Evolutionary conservation across 129 eudicot species (phyloP), one percentile per base, ranked within the genome.

Genomic region (Escallonia rubra): DNA sequence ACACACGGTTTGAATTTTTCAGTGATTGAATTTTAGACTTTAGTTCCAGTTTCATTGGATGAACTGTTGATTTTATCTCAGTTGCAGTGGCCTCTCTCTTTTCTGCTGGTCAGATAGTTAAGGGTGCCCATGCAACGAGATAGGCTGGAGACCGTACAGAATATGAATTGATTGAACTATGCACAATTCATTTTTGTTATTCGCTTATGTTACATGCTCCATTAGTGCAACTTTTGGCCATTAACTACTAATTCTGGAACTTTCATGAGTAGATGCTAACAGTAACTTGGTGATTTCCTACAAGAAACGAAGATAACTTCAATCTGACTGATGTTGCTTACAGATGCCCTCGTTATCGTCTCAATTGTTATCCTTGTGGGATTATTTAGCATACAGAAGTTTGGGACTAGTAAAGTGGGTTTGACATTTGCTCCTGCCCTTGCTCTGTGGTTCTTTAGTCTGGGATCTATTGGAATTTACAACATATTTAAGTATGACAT

Each of bases 341-440:
- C 96, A 89, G 95, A 78, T 57, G 99, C 95, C 59, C 83, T 93
- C 66, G 99, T 93, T 57, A 44, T 78, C 62, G 84, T 85, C 65
- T 93, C 99, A 0, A 72, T 84, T 23, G 64, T 86, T 63, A 93
- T 93, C 76, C 95, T 93, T 13, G 65, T 89, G 13, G 95, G 78
- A 4, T 79, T 93, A 64, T 89, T 93, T 71, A 85, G 95, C 78
- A 93, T 93, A 78, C 99, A 93, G 66, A 73, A 86, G 69, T 93
- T 89, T 77, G 99, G 99, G 69, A 89, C 99, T 2, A 82, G 95
- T 70, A 93, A 93, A 89, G 96, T 93, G 46, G 99, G 95, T 13
- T 74, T 89, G 77, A 68, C 82, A 4, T 93, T 93, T 74, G 99
- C 96, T 74, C 99, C 96, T 44, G 90, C 88, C 41, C 96, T 93